Conservation (phyloP, 331 rosid genomes). For the Phaseolus coccineus region DNA sequence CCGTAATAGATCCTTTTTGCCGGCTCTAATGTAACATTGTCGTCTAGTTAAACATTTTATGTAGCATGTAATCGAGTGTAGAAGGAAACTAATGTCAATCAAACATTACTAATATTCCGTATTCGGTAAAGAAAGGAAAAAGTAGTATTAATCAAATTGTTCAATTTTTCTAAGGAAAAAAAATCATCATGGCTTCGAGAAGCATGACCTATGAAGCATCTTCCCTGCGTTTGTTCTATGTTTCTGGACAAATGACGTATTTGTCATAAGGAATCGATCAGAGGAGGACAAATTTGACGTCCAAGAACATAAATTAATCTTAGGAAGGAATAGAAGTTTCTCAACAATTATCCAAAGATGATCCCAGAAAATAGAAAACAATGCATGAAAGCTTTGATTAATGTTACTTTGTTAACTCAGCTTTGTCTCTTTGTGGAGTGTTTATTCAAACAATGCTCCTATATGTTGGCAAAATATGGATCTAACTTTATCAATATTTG, state of each 20-base stretch:
- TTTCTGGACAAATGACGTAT: constrained; percentile 49
- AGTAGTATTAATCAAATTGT: neutral
- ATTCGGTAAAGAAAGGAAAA: neutral
- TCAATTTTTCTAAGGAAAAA: neutral
- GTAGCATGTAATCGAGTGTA: neutral
- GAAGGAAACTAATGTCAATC: neutral
- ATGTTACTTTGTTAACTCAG: constrained; percentile 48
- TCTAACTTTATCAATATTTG: neutral
- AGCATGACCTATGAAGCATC: constrained; percentile 45
- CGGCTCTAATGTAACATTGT: neutral
- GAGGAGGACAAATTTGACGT: constrained; percentile 47
- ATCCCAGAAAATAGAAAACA: constrained; percentile 4
- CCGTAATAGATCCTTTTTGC: too few species aligned
- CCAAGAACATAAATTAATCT: constrained; percentile 33
- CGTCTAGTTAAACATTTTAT: neutral
- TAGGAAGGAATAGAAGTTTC: constrained; percentile 49
- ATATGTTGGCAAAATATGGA: neutral
- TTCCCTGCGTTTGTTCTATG: constrained; percentile 20
- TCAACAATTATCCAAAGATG: neutral
- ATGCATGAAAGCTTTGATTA: constrained; percentile 16
- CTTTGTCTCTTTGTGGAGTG: constrained; percentile 19
- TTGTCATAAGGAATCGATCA: constrained; percentile 44
- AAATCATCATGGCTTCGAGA: neutral
- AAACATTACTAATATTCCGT: neutral
- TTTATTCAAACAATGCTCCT: neutral